These are phyloP conservation scores for Tribonema minus DNA, from an alignment of 108 stramenopile genomes.

Conservation along the genomic window DNA sequence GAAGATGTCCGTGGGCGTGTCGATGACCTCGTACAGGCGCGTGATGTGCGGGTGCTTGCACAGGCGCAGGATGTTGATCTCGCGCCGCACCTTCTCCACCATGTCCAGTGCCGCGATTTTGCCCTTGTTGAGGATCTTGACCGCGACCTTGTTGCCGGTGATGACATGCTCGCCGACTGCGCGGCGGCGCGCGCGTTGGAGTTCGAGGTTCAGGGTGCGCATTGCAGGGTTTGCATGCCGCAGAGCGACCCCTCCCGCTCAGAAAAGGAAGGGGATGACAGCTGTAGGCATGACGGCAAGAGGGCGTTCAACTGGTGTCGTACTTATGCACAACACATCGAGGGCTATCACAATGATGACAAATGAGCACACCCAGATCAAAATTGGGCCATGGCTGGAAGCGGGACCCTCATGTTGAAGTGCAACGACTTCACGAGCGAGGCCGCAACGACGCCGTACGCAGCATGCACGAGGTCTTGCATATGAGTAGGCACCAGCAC, in stretches of 20 bases:
- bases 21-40: conserved; percentile 89
- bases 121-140: conserved; percentile 97
- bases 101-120: conserved; percentile 97
- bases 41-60: conserved; percentile 99
- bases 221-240: background rate
- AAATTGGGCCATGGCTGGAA: too few species aligned
- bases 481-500: too few species aligned
- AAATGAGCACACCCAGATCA: too few species aligned
- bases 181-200: background rate
- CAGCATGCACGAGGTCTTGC: too few species aligned
- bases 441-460: too few species aligned
- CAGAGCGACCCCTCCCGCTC: background rate
- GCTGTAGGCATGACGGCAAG: background rate
- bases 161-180: conserved; percentile 90
- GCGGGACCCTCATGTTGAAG: too few species aligned
- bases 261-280: background rate
- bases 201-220: background rate
- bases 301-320: too few species aligned
- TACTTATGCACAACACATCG: background rate
- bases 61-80: conserved; percentile 96
- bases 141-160: conserved; percentile 97
- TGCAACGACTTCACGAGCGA: background rate
- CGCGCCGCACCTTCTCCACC: conserved; percentile 98
- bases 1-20: conserved; percentile 98
- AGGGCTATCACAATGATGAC: background rate